phyloP scores from a whole-genome alignment of 2,329 filamentous ascomycete species.

The Magnaporthiopsis incrustans region DNA sequence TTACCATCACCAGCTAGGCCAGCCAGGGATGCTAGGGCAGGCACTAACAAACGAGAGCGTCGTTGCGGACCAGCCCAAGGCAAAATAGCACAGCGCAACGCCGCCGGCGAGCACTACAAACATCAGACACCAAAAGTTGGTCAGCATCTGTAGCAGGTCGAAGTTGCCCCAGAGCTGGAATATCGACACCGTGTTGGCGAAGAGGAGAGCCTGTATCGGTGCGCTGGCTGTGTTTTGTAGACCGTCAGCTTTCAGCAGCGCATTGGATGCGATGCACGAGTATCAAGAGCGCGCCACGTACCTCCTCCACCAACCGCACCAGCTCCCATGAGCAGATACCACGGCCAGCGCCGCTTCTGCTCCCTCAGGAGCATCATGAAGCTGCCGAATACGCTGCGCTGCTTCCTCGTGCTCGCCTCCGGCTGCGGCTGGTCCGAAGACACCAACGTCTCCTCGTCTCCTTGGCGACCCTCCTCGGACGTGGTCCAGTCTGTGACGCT shows the following conservation, averaged over 20 bases:
- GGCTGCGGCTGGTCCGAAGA: constrained; percentile 18
- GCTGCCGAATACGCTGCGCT: constrained; percentile 34
- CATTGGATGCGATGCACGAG: constrained; percentile 12
- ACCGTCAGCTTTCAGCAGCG: constrained; percentile 19
- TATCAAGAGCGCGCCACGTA: constrained; percentile 24
- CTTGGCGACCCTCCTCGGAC: constrained; percentile 23
- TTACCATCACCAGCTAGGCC: neutral
- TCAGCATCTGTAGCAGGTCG: constrained; percentile 25
- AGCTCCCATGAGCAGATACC: constrained; percentile 39
- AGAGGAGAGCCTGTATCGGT: constrained; percentile 43
- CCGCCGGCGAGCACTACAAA: constrained; percentile 50
- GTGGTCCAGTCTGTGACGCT: constrained; percentile 26
- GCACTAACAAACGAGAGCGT: constrained; percentile 30
- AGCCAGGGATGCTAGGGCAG: neutral
- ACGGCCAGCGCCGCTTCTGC: constrained; percentile 38
- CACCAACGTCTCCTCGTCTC: neutral
- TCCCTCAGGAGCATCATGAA: constrained; percentile 49
- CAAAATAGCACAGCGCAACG: constrained; percentile 46
- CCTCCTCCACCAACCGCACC: constrained; percentile 26
- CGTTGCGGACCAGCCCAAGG: constrained; percentile 36
- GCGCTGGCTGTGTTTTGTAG: constrained; percentile 16
- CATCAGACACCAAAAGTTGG: constrained; percentile 58
- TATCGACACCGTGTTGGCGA: constrained; percentile 43
- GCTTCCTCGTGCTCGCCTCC: constrained; percentile 21
- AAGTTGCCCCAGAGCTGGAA: constrained; percentile 31